phyloP scores from a whole-genome alignment of 2,329 filamentous ascomycete species.

The Ophiostoma fasciatum region DNA sequence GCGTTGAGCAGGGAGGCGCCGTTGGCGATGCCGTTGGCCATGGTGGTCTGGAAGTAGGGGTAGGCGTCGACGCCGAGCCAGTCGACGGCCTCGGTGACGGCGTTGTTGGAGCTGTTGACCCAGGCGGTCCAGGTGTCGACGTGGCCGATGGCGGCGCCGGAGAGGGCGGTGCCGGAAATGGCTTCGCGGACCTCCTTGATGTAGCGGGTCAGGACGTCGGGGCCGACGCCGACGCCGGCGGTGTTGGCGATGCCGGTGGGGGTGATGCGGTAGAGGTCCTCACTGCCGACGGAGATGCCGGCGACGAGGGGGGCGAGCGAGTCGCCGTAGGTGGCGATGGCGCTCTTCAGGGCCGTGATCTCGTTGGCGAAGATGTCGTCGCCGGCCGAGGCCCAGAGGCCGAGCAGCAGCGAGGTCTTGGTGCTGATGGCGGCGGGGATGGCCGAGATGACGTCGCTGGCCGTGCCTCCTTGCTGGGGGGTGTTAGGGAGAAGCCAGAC shows the following conservation, averaged over 20 bases:
- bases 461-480: conserved; percentile 42
- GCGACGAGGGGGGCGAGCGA: conserved; percentile 52
- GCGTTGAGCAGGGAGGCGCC: conserved; percentile 53
- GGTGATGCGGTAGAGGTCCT: conserved; percentile 74
- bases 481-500: background rate
- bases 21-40: conserved; percentile 49
- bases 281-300: conserved; percentile 74
- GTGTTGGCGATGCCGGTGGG: conserved; percentile 50
- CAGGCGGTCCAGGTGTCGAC: conserved; percentile 82
- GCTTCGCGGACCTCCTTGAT: conserved; percentile 52
- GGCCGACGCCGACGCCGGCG: conserved; percentile 44
- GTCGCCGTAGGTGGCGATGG: conserved; percentile 53
- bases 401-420: conserved; percentile 64
- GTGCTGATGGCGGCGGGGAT: conserved; percentile 74
- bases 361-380: conserved; percentile 53
- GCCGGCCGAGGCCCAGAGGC: conserved; percentile 67
- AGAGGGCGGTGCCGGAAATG: conserved; percentile 47
- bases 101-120: conserved; percentile 56
- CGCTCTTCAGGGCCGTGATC: conserved; percentile 52
- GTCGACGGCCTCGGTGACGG: conserved; percentile 55
- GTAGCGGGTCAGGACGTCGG: conserved; percentile 49
- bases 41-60: conserved; percentile 65
- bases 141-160: conserved; percentile 52
- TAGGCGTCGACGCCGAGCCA: conserved; percentile 78
- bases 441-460: conserved; percentile 50